These are phyloP conservation scores for Globisporangium camurandrum DNA, from an alignment of 352 stramenopile species.

Conservation along the genomic window DNA sequence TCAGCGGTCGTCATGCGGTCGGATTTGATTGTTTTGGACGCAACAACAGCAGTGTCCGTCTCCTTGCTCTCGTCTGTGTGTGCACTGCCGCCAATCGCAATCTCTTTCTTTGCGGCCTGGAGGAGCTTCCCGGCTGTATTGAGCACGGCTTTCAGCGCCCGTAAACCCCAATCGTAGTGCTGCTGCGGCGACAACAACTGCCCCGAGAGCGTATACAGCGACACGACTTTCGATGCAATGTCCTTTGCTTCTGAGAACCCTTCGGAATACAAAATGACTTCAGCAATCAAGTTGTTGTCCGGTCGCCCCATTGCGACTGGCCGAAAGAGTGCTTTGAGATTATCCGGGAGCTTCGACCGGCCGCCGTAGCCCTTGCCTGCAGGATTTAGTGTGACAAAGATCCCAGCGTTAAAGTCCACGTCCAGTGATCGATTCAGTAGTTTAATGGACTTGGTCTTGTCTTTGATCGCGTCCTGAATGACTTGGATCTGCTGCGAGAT, in stretches of 20 bases:
- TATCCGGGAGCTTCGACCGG: conserved; percentile 90
- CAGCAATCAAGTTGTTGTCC: conserved; percentile 92
- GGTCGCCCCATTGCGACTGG: conserved; percentile 89
- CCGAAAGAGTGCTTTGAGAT: conserved; percentile 93
- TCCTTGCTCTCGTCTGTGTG: conserved; percentile 16
- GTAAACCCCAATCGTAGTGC: conserved; percentile 93
- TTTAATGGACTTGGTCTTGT: conserved; percentile 53
- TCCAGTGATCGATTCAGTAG: conserved; percentile 82
- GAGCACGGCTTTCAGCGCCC: conserved; percentile 91
- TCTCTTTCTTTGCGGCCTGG: conserved; percentile 70
- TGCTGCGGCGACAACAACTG: conserved; percentile 86
- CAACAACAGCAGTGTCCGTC: neutral
- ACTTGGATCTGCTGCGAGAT: conserved; percentile 94
- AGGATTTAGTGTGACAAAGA: conserved; percentile 95
- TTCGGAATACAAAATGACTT: conserved; percentile 90
- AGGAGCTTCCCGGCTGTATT: conserved; percentile 92
- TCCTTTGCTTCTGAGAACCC: conserved; percentile 88
- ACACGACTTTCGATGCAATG: conserved; percentile 88
- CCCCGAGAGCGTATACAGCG: conserved; percentile 83
- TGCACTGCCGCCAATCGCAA: conserved; percentile 9
- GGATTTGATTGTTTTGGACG: neutral
- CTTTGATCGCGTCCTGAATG: conserved; percentile 93
- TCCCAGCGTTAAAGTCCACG: conserved; percentile 91
- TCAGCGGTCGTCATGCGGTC: conserved; percentile 48
- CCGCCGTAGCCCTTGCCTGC: conserved; percentile 92